phyloP scores from a whole-genome alignment of 148 eudicot genomes.

The Fagopyrum esculentum region DNA sequence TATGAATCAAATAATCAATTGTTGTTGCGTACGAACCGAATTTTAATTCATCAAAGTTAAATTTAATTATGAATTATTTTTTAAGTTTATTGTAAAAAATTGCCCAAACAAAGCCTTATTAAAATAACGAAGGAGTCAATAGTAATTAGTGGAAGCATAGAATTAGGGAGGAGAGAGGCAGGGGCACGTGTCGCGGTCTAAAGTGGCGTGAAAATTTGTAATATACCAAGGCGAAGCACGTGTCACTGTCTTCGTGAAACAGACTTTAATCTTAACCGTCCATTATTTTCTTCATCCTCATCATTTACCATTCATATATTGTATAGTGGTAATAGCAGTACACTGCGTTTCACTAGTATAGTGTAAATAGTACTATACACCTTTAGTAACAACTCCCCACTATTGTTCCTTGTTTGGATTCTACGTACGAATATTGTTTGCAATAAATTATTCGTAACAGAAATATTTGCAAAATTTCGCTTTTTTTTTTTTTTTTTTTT shows the following conservation, averaged over 20 bases:
- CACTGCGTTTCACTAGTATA: background rate
- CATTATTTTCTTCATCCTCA: background rate
- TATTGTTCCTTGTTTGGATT: background rate
- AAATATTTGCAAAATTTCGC: too few relatives aligned
- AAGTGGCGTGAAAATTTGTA: too few relatives aligned
- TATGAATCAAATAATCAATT: too few relatives aligned
- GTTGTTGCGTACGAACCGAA: too few relatives aligned
- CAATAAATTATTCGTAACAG: too few relatives aligned
- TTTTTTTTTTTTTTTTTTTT: too few relatives aligned
- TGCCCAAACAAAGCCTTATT: too few relatives aligned
- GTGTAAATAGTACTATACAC: background rate
- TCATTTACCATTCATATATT: background rate
- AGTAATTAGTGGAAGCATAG: background rate
- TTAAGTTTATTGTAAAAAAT: too few relatives aligned
- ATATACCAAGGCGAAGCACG: constrained; percentile 6
- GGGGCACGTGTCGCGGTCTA: constrained; percentile 1
- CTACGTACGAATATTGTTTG: background rate
- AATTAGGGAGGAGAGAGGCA: background rate
- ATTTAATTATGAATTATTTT: too few relatives aligned
- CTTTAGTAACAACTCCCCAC: background rate
- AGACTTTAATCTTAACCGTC: background rate
- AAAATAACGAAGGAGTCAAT: too few relatives aligned
- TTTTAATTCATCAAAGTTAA: too few relatives aligned
- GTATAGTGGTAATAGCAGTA: background rate
- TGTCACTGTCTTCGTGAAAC: background rate